phyloP scores from a whole-genome alignment of 306 rosid genomes.

The Fragaria vesca region DNA sequence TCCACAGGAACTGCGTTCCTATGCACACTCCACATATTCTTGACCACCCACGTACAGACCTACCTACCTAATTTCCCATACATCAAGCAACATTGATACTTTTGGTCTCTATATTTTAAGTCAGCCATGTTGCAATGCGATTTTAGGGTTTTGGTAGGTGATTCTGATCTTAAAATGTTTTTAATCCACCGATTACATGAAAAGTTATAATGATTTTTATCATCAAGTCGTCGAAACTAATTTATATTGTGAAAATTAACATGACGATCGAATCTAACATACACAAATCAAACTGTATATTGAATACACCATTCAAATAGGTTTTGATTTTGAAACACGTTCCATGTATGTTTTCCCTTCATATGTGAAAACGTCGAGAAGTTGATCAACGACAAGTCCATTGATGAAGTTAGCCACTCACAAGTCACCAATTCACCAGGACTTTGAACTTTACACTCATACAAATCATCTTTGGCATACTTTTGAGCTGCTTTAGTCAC shows the following conservation, averaged over 20 bases:
- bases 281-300: no score
- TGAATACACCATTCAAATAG: no score
- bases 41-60: background rate
- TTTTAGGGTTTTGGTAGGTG: background rate
- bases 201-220: background rate
- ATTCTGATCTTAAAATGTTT: background rate
- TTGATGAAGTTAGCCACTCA: slow-evolving; percentile 7
- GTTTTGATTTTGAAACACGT: background rate
- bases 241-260: no score
- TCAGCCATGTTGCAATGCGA: background rate
- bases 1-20: background rate
- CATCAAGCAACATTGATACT: background rate
- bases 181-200: background rate
- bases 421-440: slow-evolving; percentile 10
- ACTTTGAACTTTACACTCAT: background rate
- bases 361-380: background rate
- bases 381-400: slow-evolving; percentile 9
- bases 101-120: background rate
- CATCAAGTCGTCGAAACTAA: background rate
- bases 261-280: no score
- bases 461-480: slow-evolving; percentile 12
- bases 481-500: slow-evolving; percentile 34
- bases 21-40: background rate
- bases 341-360: background rate
- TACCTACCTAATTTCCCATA: background rate